A percentile compares a stretch with the other conserved stretches of the same genome.
Evolutionary conservation across 78 protist species (phyloP).

Genomic region (Polysphondylium violaceum): DNA sequence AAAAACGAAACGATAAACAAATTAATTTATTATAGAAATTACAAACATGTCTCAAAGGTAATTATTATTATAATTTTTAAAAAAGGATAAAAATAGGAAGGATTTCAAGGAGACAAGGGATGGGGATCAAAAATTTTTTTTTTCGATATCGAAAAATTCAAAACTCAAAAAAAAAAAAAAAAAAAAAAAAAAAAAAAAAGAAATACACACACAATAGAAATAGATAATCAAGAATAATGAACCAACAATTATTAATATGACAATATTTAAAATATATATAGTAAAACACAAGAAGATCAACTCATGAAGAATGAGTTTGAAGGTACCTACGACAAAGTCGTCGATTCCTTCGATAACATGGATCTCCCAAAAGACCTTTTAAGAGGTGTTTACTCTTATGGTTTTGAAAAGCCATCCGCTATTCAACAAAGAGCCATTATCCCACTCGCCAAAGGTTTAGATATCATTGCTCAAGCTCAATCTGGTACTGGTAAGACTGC

Average conservation of each 20-base stretch:
- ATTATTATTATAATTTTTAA: constrained; percentile 2
- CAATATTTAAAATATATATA: constrained; percentile 8
- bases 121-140: no score
- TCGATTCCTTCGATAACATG: constrained; percentile 96
- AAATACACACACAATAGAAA: no score
- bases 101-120: no score
- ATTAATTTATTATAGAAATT: no score
- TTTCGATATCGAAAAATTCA: no score
- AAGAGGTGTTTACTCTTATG: constrained; percentile 98
- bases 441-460: constrained; percentile 93
- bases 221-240: constrained; percentile 4
- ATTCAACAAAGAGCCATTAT: constrained; percentile 98
- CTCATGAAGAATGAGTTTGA: constrained; percentile 83
- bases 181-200: no score
- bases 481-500: constrained; percentile 99
- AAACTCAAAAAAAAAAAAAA: no score
- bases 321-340: constrained; percentile 82
- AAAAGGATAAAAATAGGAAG: no score
- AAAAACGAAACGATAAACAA: no score
- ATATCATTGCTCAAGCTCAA: constrained; percentile 99
- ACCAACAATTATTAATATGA: constrained; percentile 1
- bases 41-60: neutral
- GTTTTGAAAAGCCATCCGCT: constrained; percentile 99
- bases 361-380: constrained; percentile 94
- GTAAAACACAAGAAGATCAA: constrained; percentile 53